A percentile compares a stretch with the other conserved stretches of the same genome.
phyloP scores from a whole-genome alignment of 1,284 basidiomycete genomes.

The Peniophora sp. region DNA sequence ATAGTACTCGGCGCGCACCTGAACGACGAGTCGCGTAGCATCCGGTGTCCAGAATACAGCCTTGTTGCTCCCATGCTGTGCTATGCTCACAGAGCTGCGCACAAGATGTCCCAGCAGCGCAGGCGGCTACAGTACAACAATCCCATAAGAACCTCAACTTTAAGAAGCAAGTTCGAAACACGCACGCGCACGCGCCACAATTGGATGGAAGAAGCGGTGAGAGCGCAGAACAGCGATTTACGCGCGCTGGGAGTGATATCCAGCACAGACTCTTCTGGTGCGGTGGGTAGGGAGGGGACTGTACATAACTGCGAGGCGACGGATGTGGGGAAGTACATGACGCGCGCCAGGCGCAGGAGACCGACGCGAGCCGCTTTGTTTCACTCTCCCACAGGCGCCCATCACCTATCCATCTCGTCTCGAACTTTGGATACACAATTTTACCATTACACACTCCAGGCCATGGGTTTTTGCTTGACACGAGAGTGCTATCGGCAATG shows the following conservation, averaged over 20 bases:
- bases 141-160: background rate
- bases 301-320: conserved; percentile 65
- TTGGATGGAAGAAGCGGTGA: conserved; percentile 60
- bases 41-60: conserved; percentile 76
- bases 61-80: conserved; percentile 73
- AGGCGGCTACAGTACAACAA: conserved; percentile 51
- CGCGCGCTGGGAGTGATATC: conserved; percentile 58
- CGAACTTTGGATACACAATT: too few species aligned
- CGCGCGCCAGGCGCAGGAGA: background rate
- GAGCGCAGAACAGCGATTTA: conserved; percentile 72
- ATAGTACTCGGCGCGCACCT: conserved; percentile 37
- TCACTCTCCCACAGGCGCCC: too few species aligned
- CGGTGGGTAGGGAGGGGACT: conserved; percentile 56
- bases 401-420: too few species aligned
- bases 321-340: conserved; percentile 80
- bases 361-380: too few species aligned
- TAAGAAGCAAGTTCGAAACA: conserved; percentile 10
- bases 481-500: too few species aligned
- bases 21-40: conserved; percentile 68
- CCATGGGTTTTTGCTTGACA: too few species aligned
- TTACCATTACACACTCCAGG: too few species aligned
- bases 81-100: conserved; percentile 69
- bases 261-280: conserved; percentile 50
- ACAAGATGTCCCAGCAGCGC: conserved; percentile 69
- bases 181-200: conserved; percentile 83